Percentiles rank a stretch among this genome's conserved stretches.
These are phyloP conservation scores for Tillandsia leiboldiana DNA, from an alignment of 176 grass and related monocot genomes.

Conservation along the genomic window DNA sequence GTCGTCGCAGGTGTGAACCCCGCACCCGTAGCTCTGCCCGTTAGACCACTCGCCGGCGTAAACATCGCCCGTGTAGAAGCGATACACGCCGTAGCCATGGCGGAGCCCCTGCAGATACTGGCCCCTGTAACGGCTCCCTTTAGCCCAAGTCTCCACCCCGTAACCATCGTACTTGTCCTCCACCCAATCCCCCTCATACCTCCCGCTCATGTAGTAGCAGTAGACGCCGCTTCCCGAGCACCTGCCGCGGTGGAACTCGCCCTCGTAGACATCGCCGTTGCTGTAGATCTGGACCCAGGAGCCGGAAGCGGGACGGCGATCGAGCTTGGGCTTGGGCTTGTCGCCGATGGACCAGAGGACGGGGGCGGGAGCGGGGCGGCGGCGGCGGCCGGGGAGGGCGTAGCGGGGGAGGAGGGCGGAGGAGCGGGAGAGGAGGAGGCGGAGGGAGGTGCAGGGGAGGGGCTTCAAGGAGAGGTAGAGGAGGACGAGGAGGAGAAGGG, in stretches of 20 bases:
- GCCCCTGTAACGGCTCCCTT: slow-evolving; percentile 46
- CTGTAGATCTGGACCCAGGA: slow-evolving; percentile 57
- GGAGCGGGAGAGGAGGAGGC: slow-evolving; percentile 12
- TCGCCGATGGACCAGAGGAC: slow-evolving; percentile 70
- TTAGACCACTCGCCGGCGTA: slow-evolving; percentile 59
- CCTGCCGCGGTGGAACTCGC: slow-evolving; percentile 56
- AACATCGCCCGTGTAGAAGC: slow-evolving; percentile 51
- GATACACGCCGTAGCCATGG: slow-evolving; percentile 48
- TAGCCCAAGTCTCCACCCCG: slow-evolving; percentile 53
- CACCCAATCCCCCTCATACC: slow-evolving; percentile 73
- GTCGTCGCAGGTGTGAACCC: slow-evolving; percentile 37
- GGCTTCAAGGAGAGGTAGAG: slow-evolving; percentile 54
- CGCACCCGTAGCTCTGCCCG: slow-evolving; percentile 50
- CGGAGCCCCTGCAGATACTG: slow-evolving; percentile 46
- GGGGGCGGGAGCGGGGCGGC: slow-evolving; percentile 13
- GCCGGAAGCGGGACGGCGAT: not conserved
- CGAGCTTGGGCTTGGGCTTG: slow-evolving; percentile 21
- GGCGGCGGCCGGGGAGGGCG: slow-evolving; percentile 16
- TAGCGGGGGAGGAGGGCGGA: not conserved
- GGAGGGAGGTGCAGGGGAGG: slow-evolving; percentile 29
- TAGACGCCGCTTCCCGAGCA: slow-evolving; percentile 56
- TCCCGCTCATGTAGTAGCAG: slow-evolving; percentile 35
- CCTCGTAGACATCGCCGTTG: slow-evolving; percentile 64
- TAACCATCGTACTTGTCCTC: slow-evolving; percentile 57
- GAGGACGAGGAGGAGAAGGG: slow-evolving; percentile 52